These are phyloP conservation scores for Nigrospora osmanthi DNA, from an alignment of 2,329 filamentous ascomycete genomes.

Conservation along the genomic window DNA sequence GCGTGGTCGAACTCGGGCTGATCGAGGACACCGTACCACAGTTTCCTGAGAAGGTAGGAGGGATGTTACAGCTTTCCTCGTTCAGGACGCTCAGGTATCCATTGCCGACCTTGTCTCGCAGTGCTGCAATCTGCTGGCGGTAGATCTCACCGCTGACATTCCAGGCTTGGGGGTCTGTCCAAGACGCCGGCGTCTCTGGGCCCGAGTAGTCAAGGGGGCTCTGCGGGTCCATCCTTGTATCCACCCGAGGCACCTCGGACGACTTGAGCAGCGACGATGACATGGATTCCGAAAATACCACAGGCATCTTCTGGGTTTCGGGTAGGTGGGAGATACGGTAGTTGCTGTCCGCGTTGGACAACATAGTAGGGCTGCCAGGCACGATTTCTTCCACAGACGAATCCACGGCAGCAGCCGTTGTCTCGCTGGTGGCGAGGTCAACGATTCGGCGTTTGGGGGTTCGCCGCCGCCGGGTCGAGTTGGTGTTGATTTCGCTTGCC, in stretches of 20 bases:
- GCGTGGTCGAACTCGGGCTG: conserved; percentile 24
- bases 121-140: conserved; percentile 76
- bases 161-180: conserved; percentile 48
- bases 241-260: conserved; percentile 28
- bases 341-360: conserved; percentile 20
- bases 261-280: conserved; percentile 17
- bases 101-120: conserved; percentile 78
- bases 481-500: conserved; percentile 50
- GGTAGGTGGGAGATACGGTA: conserved; percentile 37
- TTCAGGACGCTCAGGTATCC: conserved; percentile 81
- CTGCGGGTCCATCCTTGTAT: conserved; percentile 26
- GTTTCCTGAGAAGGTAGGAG: conserved; percentile 28
- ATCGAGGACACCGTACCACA: conserved; percentile 28
- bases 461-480: conserved; percentile 51
- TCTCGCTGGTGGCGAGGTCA: conserved; percentile 50
- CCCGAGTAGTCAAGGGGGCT: conserved; percentile 22
- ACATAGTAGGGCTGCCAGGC: conserved; percentile 11
- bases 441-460: conserved; percentile 57
- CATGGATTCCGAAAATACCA: conserved; percentile 22
- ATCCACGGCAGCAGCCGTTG: conserved; percentile 14
- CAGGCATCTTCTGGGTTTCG: conserved; percentile 25
- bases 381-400: conserved; percentile 10
- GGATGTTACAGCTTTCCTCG: conserved; percentile 52
- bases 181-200: conserved; percentile 22
- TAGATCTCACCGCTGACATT: conserved; percentile 70